A percentile compares a stretch with the other conserved stretches of the same genome.
phyloP scores from a whole-genome alignment of 441 rosid species.

The Erysimum cheiri region DNA sequence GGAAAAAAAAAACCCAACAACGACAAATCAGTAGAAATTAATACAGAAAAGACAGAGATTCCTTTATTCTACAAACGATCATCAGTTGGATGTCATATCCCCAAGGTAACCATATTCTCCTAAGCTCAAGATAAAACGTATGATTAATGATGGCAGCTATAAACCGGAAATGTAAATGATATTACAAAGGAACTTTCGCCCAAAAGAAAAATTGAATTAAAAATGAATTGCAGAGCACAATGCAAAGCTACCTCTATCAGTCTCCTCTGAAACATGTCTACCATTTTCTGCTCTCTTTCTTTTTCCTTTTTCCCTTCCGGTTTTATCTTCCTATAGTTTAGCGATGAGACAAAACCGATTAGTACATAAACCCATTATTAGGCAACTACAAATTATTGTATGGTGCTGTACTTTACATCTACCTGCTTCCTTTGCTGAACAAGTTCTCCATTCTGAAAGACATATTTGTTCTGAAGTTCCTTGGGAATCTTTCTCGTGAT shows the following conservation, averaged over 20 bases:
- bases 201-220: background rate
- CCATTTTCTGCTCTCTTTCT: conserved; percentile 65
- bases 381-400: conserved; percentile 29
- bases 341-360: conserved; percentile 23
- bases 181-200: conserved; percentile 12
- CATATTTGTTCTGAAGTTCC: conserved; percentile 62
- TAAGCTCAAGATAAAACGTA: conserved; percentile 17
- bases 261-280: conserved; percentile 39
- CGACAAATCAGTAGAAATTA: conserved; percentile 28
- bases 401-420: conserved; percentile 43
- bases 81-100: conserved; percentile 9
- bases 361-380: conserved; percentile 34
- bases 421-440: conserved; percentile 58
- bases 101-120: conserved; percentile 10
- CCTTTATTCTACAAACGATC: conserved; percentile 16
- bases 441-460: conserved; percentile 69
- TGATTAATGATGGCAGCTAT: conserved; percentile 9
- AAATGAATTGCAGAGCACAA: conserved; percentile 28
- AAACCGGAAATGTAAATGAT: conserved; percentile 7
- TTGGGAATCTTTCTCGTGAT: conserved; percentile 71
- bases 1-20: conserved; percentile 46
- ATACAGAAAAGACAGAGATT: conserved; percentile 18
- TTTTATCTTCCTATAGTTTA: conserved; percentile 60
- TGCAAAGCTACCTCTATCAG: conserved; percentile 45
- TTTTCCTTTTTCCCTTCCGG: conserved; percentile 56